A percentile compares a stretch with the other conserved stretches of the same genome.
Evolutionary conservation across 2,329 filamentous ascomycete species (phyloP).

Genomic region (Sclerotinia glacialis): DNA sequence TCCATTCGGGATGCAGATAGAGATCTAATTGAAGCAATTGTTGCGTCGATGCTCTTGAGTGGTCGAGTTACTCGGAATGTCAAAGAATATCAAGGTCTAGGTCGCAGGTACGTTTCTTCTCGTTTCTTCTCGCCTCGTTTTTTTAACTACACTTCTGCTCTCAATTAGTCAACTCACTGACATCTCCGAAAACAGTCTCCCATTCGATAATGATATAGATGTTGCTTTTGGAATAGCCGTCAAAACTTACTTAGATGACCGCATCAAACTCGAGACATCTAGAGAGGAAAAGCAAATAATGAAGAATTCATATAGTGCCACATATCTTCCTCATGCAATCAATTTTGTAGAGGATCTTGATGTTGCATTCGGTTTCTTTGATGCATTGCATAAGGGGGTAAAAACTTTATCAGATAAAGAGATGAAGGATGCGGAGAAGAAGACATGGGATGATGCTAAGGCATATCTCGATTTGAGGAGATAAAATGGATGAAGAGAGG

Average conservation of each 20-base stretch:
- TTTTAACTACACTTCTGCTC: neutral
- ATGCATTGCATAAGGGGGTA: conserved; percentile 56
- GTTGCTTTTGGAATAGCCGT: conserved; percentile 76
- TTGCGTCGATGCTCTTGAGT: conserved; percentile 76
- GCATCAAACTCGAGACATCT: conserved; percentile 57
- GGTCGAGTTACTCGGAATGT: conserved; percentile 73
- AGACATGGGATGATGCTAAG: conserved; percentile 54
- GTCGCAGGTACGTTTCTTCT: conserved; percentile 59
- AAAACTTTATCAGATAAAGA: conserved; percentile 51
- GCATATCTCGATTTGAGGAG: conserved; percentile 46
- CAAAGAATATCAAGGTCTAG: conserved; percentile 59
- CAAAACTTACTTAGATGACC: conserved; percentile 74
- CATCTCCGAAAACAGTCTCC: conserved; percentile 48
- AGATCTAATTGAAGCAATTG: conserved; percentile 79
- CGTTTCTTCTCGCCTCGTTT: neutral
- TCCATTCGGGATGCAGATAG: conserved; percentile 76
- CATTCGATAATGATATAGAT: conserved; percentile 68
- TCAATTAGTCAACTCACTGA: neutral
- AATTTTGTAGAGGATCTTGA: conserved; percentile 59
- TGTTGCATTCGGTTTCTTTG: conserved; percentile 56
- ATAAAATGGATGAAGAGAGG: conserved; percentile 27
- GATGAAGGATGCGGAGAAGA: conserved; percentile 48
- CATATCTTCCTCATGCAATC: conserved; percentile 56
- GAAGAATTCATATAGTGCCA: conserved; percentile 48
- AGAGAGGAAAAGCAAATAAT: conserved; percentile 47